These are phyloP conservation scores for Blastobotrys capitulatus DNA, from an alignment of 1,139 yeast genomes.

Conservation along the genomic window DNA sequence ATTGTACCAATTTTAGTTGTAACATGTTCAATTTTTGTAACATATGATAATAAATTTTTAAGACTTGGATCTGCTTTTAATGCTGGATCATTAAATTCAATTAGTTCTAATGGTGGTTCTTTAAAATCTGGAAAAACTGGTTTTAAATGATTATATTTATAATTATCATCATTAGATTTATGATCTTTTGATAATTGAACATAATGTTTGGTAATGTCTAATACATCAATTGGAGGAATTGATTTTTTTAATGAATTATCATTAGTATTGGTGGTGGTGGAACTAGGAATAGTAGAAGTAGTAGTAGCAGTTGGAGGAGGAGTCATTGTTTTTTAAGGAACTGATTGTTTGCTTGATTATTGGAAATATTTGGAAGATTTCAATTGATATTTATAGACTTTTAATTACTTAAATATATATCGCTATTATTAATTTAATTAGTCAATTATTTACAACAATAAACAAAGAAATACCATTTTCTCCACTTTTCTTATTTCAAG, in stretches of 20 bases:
- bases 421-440: too few relatives aligned
- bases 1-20: conserved; percentile 68
- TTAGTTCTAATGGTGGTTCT: conserved; percentile 24
- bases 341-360: neutral
- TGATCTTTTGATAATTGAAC: neutral
- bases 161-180: conserved; percentile 14
- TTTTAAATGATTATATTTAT: conserved; percentile 27
- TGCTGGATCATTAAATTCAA: conserved; percentile 24
- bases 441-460: too few relatives aligned
- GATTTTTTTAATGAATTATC: too few relatives aligned
- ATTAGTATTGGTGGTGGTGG: neutral
- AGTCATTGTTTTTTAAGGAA: neutral
- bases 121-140: conserved; percentile 33
- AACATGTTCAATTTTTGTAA: conserved; percentile 32
- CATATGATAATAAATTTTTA: conserved; percentile 48
- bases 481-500: too few relatives aligned
- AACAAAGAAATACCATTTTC: too few relatives aligned
- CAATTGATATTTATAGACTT: neutral
- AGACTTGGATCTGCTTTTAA: conserved; percentile 50
- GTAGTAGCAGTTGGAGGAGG: conserved; percentile 9
- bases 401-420: too few relatives aligned
- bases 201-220: neutral
- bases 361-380: neutral
- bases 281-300: neutral
- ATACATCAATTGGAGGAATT: neutral